Evolutionary conservation across 208 protist genomes (phyloP), one percentile per base, ranked within the genome.

Genomic region (Phytomonas sp.): DNA sequence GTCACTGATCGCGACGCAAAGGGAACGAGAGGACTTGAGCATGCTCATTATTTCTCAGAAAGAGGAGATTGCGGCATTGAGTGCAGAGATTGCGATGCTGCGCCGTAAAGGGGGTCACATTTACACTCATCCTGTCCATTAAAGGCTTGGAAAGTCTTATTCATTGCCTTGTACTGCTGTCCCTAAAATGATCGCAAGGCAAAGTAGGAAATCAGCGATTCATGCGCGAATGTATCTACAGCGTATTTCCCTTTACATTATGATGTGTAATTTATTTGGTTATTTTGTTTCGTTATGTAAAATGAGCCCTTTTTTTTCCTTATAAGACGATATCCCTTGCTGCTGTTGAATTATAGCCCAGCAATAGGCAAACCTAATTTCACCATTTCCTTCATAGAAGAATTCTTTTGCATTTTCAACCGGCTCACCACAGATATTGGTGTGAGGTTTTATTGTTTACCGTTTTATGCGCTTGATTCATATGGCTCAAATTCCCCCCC

Each of bases 11-110:
- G 94, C 92, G n/a, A 94, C 92, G 28, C 79, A 73, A 62, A 76
- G 85, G 46, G 92, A 96, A 62, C 80, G 89, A 15, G 74, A 76
- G 61, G 91, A 91, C 26, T 80, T 97, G 28, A 81, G 88, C n/a
- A 76, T 93, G 29, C 82, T 97, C 4, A 93, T 98, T 13, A 71
- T 85, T 5, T 83, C 91, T 32, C 96, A 97, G 78, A 86, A 95
- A 71, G 81, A 90, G 60, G 96, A 98, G 74, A 95, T 98, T 46
- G 94, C 97, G n/a, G 87, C 89, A 11, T 83, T 98, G 26, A 91
- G 81, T 26, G 81, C 84, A 0, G 96, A 98, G 74, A 92, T 98
- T 37, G 71, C 83, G 36, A 96, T 98, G 87, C 78, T 98, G 73
- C 80, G 86, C 15, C 81, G 94, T 20, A 98, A 98, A 71, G 95